Evolutionary conservation across 352 stramenopile species (phyloP), one percentile per base, ranked within the genome.

Genomic region (Globisporangium megalacanthum): DNA sequence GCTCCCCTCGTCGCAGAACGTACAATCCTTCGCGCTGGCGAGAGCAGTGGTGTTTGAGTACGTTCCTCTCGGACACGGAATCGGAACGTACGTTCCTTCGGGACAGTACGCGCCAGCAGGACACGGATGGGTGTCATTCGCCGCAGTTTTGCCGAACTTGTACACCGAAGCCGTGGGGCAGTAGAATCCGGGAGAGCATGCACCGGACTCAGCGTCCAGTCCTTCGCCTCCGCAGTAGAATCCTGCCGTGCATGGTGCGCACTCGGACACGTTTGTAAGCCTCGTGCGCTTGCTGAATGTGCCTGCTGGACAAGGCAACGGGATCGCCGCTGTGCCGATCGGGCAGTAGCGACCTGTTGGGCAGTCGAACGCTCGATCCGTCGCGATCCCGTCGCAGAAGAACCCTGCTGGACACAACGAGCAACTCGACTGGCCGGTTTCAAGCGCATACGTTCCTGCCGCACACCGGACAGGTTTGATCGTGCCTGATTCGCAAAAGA

Each of bases 91-190:
- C 3, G 88, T 92, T n/a, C 71, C 81, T 61, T 82, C 59, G 1
- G 75, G 73, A 44, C 91, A 97, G 52, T 89, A 97, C 0, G 65
- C 58, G 5, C 92, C 92, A 6, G 45, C 48, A 15, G 84, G 72
- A 66, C 89, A 97, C 8, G 66, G 49, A n/a, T 75, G 72, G 0
- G 64, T 80, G 10, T 63, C 63, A 17, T 70, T 79, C 1, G 52
- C 55, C 8, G 33, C 41, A 29, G 58, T 84, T 52, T 64, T 78
- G 0, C 73, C 75, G 47, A 79, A 85, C 1, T 59, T 54, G 52
- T 65, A 73, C 51, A 79, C 65, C 0, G 78, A 75, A 13, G 70
- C 48, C 35, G 62, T 49, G 5, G 64, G 75, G 25, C 81, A 96
- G 56, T 74, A 93, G 20, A 50, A 86, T 3, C 86, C 86, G 20